Evolutionary conservation across 768 basidiomycete species (phyloP).

Genomic region (Suillus subluteus): DNA sequence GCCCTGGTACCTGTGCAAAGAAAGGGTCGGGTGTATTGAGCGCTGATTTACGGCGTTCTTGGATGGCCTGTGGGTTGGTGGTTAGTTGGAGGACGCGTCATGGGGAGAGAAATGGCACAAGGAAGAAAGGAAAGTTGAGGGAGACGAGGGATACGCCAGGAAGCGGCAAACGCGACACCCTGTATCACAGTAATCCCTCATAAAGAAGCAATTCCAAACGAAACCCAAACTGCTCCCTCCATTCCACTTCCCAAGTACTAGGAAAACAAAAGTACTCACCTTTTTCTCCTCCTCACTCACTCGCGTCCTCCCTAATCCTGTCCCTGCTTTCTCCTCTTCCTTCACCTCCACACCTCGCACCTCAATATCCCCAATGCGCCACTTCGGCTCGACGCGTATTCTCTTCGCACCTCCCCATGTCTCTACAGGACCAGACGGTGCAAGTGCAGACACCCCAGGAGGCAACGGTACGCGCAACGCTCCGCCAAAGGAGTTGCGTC

Average conservation of each 20-base stretch:
- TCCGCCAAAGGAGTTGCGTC: slow-evolving; percentile 48
- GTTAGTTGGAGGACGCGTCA: not conserved
- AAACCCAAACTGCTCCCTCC: too few species aligned
- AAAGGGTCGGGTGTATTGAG: slow-evolving; percentile 49
- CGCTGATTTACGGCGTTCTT: slow-evolving; percentile 64
- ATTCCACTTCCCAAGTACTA: not conserved
- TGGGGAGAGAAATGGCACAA: not conserved
- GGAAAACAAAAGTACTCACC: slow-evolving; percentile 6
- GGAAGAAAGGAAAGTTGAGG: not conserved
- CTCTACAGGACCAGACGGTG: slow-evolving; percentile 37
- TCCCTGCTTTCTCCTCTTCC: slow-evolving; percentile 15
- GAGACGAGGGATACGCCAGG: not conserved
- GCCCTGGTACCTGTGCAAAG: slow-evolving; percentile 59
- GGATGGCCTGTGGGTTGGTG: slow-evolving; percentile 50
- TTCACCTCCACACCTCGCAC: slow-evolving; percentile 7
- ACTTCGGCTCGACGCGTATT: slow-evolving; percentile 52
- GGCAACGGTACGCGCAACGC: slow-evolving; percentile 3
- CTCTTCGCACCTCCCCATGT: slow-evolving; percentile 32
- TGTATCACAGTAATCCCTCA: not conserved
- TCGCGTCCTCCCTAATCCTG: slow-evolving; percentile 3
- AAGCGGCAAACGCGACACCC: not conserved
- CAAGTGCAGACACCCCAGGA: slow-evolving; percentile 14
- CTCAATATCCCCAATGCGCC: slow-evolving; percentile 57
- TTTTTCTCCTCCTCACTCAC: slow-evolving; percentile 23
- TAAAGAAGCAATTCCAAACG: not conserved